Percentiles rank a stretch among this genome's conserved stretches.
phyloP scores from a whole-genome alignment of 2,329 filamentous ascomycete genomes.

The Ophiostoma pallidulum region DNA sequence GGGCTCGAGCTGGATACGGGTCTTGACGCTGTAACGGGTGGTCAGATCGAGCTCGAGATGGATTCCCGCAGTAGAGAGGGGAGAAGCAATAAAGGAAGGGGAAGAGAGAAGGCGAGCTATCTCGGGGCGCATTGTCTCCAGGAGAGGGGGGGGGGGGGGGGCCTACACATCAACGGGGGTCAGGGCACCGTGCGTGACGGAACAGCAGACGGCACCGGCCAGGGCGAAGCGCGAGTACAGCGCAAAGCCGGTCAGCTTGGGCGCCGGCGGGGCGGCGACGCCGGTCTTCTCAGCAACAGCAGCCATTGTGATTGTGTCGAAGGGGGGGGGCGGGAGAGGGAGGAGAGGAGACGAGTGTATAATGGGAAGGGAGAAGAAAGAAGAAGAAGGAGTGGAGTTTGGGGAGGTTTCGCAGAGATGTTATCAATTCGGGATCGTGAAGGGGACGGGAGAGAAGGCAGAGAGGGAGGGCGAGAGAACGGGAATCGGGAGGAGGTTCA shows the following conservation, averaged over 20 bases:
- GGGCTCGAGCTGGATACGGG: slow-evolving; percentile 76
- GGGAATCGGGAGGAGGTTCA: slow-evolving; percentile 1
- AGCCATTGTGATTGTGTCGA: slow-evolving; percentile 33
- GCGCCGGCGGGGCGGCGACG: slow-evolving; percentile 31
- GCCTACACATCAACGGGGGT: slow-evolving; percentile 99
- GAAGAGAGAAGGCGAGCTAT: background rate
- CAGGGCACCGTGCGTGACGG: slow-evolving; percentile 90
- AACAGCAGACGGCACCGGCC: slow-evolving; percentile 95
- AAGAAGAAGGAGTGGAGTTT: slow-evolving; percentile 23
- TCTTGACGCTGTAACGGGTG: slow-evolving; percentile 59
- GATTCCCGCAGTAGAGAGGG: background rate
- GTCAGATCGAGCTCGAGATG: background rate
- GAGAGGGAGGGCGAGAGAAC: slow-evolving; percentile 8
- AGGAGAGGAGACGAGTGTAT: slow-evolving; percentile 13
- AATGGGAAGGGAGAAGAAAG: slow-evolving; percentile 19
- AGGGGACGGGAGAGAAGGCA: slow-evolving; percentile 12
- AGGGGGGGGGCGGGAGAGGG: slow-evolving; percentile 14
- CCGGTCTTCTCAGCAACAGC: slow-evolving; percentile 37
- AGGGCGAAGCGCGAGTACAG: slow-evolving; percentile 97
- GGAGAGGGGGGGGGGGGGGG: slow-evolving; percentile 23
- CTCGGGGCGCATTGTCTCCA: no score
- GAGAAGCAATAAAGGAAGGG: background rate
- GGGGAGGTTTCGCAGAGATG: background rate
- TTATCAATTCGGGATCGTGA: slow-evolving; percentile 3
- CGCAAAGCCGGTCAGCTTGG: slow-evolving; percentile 40